Conservation (phyloP, 2,329 filamentous ascomycete genomes). For the Pyrenophora teres region DNA sequence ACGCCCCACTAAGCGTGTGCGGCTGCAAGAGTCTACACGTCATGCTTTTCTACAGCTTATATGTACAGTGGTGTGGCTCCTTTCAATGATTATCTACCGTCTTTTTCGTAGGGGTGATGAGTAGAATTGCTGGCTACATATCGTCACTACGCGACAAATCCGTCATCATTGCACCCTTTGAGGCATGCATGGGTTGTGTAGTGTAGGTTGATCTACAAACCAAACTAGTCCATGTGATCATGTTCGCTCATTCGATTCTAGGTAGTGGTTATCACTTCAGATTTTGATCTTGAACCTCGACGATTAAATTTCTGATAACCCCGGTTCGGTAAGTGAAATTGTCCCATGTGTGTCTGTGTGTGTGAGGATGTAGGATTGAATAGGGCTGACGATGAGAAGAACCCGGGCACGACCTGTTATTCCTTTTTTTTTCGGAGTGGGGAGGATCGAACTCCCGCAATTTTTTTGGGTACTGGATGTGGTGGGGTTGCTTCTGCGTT, state of each 20-base stretch:
- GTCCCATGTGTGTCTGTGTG: not conserved
- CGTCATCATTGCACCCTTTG: slow-evolving; percentile 12
- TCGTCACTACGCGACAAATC: accelerated
- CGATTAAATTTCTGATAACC: slow-evolving; percentile 27
- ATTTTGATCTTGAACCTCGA: slow-evolving; percentile 18
- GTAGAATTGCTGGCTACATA: not conserved
- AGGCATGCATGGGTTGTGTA: slow-evolving; percentile 21
- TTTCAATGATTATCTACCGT: too few species aligned
- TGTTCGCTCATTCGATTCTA: slow-evolving; percentile 19
- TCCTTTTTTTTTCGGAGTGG: slow-evolving; percentile 1
- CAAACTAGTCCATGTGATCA: not conserved
- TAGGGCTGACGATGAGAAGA: slow-evolving; percentile 7
- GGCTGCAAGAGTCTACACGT: slow-evolving; percentile 9
- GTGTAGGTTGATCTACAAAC: slow-evolving; percentile 11
- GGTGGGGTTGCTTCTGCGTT: too few species aligned
- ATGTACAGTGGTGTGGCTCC: too few species aligned
- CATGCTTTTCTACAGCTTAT: not conserved
- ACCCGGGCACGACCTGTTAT: slow-evolving; percentile 19
- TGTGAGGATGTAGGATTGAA: too few species aligned
- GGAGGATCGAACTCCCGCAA: too few species aligned
- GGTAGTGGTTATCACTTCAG: slow-evolving; percentile 36
- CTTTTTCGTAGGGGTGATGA: too few species aligned
- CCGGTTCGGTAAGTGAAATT: slow-evolving; percentile 23
- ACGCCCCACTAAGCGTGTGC: slow-evolving; percentile 7
- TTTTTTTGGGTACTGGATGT: too few species aligned